phyloP scores from a whole-genome alignment of 768 basidiomycete species.

The Leccinum variicolor region DNA sequence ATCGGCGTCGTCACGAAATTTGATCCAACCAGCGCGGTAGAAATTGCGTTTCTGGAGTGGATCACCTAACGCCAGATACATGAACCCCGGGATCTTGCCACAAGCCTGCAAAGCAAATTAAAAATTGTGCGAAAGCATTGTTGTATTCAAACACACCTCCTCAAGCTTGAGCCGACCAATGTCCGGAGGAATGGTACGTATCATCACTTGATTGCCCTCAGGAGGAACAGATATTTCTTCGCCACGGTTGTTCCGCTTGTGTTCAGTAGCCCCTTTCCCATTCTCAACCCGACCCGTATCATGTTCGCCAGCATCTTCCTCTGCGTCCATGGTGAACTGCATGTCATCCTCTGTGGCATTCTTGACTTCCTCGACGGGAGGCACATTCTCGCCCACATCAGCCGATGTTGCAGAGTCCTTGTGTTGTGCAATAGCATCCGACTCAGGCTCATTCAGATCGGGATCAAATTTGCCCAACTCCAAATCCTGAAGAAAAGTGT shows the following conservation, averaged over 20 bases:
- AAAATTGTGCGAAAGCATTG: slow-evolving; percentile 1
- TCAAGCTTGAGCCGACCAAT: slow-evolving; percentile 88
- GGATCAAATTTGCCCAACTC: slow-evolving; percentile 86
- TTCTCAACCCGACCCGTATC: slow-evolving; percentile 58
- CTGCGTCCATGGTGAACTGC: slow-evolving; percentile 67
- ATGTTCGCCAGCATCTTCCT: slow-evolving; percentile 67
- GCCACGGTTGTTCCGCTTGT: slow-evolving; percentile 52
- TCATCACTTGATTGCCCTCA: slow-evolving; percentile 90
- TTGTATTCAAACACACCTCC: slow-evolving; percentile 51
- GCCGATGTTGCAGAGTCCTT: slow-evolving; percentile 46
- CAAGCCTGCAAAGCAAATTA: slow-evolving; percentile 53
- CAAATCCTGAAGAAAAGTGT: slow-evolving; percentile 74
- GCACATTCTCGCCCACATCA: slow-evolving; percentile 35
- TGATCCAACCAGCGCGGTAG: slow-evolving; percentile 93
- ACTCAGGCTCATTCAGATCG: slow-evolving; percentile 60
- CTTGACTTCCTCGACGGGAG: slow-evolving; percentile 53
- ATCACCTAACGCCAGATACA: slow-evolving; percentile 88
- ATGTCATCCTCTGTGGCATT: slow-evolving; percentile 62
- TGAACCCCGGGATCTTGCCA: slow-evolving; percentile 71
- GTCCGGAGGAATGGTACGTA: slow-evolving; percentile 91
- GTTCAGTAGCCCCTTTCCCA: slow-evolving; percentile 47
- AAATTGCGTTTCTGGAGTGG: slow-evolving; percentile 91
- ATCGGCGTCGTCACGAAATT: slow-evolving; percentile 81
- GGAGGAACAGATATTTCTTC: slow-evolving; percentile 69
- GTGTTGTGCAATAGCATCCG: slow-evolving; percentile 45